A percentile compares a stretch with the other conserved stretches of the same genome.
These are phyloP conservation scores for Lepidium didymum DNA, from an alignment of 345 rosid genomes.

Conservation along the genomic window DNA sequence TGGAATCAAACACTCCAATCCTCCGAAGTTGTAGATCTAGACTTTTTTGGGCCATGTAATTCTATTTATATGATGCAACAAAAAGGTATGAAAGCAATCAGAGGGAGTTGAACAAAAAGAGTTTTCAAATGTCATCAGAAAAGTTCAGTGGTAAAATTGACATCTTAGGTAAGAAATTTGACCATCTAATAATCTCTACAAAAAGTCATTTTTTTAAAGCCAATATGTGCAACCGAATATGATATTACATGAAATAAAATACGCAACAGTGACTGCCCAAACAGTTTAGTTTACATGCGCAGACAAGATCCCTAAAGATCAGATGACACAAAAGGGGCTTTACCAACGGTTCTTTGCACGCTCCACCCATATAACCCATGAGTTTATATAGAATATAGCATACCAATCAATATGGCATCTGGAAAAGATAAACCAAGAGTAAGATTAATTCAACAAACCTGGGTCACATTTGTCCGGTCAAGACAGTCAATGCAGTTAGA, in stretches of 20 bases:
- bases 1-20: constrained; percentile 45
- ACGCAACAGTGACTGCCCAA: neutral
- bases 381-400: neutral
- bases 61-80: constrained; percentile 42
- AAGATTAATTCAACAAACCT: constrained; percentile 42
- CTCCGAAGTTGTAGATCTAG: constrained; percentile 63
- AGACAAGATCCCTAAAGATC: neutral
- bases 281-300: neutral
- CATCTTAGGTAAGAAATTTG: neutral
- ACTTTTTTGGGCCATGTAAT: constrained; percentile 70
- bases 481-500: constrained; percentile 96
- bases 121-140: constrained; percentile 1
- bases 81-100: constrained; percentile 4
- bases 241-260: neutral
- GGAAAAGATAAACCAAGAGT: neutral
- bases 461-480: constrained; percentile 96
- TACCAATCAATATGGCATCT: constrained; percentile 18
- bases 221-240: neutral
- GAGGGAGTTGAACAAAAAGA: constrained; percentile 1
- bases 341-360: neutral
- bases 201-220: neutral
- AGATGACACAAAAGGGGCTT: neutral
- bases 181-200: constrained; percentile 1
- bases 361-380: neutral
- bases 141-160: neutral